phyloP scores from a whole-genome alignment of 208 protist species.

The Acanthamoeba culbertsoni region DNA sequence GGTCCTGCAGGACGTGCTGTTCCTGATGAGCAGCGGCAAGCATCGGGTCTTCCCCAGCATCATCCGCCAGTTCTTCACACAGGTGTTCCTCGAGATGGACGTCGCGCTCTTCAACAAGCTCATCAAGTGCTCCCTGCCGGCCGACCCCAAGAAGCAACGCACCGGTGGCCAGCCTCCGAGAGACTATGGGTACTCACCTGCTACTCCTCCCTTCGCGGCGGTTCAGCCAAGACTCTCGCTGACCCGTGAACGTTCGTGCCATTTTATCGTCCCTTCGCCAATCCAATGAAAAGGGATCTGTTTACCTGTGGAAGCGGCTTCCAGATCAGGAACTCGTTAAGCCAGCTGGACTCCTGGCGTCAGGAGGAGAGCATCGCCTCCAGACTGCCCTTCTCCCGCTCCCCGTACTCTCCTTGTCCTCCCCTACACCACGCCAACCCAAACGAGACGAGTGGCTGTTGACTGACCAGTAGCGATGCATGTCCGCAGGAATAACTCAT shows the following conservation, averaged over 20 bases:
- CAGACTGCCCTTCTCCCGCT: not conserved
- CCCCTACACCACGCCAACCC: too few relatives aligned
- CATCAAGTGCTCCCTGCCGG: not conserved
- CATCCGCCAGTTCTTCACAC: conserved; percentile 10
- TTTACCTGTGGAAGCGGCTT: not conserved
- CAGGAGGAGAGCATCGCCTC: not conserved
- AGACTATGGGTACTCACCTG: not conserved
- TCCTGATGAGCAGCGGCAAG: not conserved
- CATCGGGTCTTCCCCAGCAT: not conserved
- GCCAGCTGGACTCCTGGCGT: not conserved
- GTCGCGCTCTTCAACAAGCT: conserved; percentile 23
- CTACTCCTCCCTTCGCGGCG: not conserved
- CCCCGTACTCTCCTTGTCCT: not conserved
- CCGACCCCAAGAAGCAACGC: not conserved
- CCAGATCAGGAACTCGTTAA: conserved; percentile 2
- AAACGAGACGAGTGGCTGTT: too few relatives aligned
- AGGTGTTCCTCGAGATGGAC: conserved; percentile 8
- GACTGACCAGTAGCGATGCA: too few relatives aligned
- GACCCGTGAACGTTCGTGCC: too few relatives aligned
- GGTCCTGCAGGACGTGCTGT: not conserved
- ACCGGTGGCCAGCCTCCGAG: not conserved
- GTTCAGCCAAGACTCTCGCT: not conserved
- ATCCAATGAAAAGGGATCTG: not conserved
- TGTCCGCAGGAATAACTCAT: conserved; percentile 10
- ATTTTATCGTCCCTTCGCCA: too few relatives aligned